A percentile compares a stretch with the other conserved stretches of the same genome.
These are phyloP conservation scores for Oligophagozyma castellii DNA, from an alignment of 1,139 yeast genomes.

Conservation along the genomic window DNA sequence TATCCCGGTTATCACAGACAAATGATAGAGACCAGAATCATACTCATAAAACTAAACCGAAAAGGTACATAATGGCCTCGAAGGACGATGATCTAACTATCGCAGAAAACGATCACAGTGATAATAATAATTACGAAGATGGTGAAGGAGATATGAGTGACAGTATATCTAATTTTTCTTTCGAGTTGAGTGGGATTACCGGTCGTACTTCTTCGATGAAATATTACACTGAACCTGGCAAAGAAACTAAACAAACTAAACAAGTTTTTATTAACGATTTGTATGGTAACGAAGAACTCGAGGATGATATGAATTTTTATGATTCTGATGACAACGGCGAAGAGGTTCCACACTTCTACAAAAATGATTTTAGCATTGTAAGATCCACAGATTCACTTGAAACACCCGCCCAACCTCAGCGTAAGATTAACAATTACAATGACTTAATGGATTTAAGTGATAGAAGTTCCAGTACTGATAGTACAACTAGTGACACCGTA, in stretches of 20 bases:
- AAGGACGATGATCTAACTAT: too few species aligned
- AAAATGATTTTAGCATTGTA: too few species aligned
- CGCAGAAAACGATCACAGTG: conserved; percentile 2
- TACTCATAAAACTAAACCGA: conserved; percentile 1
- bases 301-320: conserved; percentile 36
- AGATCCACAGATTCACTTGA: too few species aligned
- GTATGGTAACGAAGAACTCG: conserved; percentile 38
- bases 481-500: too few species aligned
- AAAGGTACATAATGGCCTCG: too few species aligned
- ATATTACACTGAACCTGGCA: conserved; percentile 32
- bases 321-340: conserved; percentile 26
- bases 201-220: conserved; percentile 53
- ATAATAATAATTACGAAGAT: conserved; percentile 6
- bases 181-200: conserved; percentile 37
- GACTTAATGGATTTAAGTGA: conserved; percentile 7
- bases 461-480: too few species aligned
- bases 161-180: conserved; percentile 40
- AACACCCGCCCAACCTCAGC: too few species aligned
- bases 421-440: conserved; percentile 5
- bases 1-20: too few species aligned
- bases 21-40: too few species aligned
- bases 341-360: conserved; percentile 20
- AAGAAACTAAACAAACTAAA: conserved; percentile 6
- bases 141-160: conserved; percentile 13
- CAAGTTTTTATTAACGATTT: conserved; percentile 26